Evolutionary conservation across 768 basidiomycete species (phyloP).

Genomic region (Phaeotremella skinneri): DNA sequence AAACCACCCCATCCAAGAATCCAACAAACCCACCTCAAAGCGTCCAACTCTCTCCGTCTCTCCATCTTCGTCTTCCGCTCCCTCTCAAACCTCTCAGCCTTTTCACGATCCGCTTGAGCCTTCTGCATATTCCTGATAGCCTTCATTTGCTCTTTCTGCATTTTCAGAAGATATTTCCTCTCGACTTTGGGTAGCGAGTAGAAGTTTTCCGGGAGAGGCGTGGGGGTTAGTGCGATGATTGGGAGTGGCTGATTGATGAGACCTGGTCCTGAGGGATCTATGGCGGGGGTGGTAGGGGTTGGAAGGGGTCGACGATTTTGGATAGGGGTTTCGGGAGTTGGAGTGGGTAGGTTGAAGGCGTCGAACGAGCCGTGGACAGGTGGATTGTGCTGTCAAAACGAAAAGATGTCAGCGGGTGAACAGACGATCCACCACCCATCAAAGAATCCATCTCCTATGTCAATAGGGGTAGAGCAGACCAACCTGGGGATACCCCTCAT

Average conservation of each 20-base stretch:
- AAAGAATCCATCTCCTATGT: too few species aligned
- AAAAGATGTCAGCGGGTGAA: too few species aligned
- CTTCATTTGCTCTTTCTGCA: constrained; percentile 10
- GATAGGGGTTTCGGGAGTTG: neutral
- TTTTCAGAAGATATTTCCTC: neutral
- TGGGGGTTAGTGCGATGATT: neutral
- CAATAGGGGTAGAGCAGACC: too few species aligned
- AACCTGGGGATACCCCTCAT: too few species aligned
- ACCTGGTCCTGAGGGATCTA: neutral
- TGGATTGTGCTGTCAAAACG: too few species aligned
- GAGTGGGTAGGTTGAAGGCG: too few species aligned
- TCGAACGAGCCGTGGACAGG: too few species aligned
- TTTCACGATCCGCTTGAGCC: constrained; percentile 9
- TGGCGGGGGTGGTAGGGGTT: neutral
- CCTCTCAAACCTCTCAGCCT: constrained; percentile 13
- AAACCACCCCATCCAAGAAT: neutral
- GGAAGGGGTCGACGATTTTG: neutral
- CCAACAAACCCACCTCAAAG: constrained; percentile 28
- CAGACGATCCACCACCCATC: too few species aligned
- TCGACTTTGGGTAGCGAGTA: neutral
- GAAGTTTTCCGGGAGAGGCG: constrained; percentile 6
- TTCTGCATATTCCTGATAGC: constrained; percentile 14
- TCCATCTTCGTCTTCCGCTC: constrained; percentile 16
- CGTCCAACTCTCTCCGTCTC: constrained; percentile 19
- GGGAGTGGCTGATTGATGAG: neutral